A percentile compares a stretch with the other conserved stretches of the same genome.
Evolutionary conservation across 768 basidiomycete species (phyloP).

Genomic region (Pulveroboletus ravenelii): DNA sequence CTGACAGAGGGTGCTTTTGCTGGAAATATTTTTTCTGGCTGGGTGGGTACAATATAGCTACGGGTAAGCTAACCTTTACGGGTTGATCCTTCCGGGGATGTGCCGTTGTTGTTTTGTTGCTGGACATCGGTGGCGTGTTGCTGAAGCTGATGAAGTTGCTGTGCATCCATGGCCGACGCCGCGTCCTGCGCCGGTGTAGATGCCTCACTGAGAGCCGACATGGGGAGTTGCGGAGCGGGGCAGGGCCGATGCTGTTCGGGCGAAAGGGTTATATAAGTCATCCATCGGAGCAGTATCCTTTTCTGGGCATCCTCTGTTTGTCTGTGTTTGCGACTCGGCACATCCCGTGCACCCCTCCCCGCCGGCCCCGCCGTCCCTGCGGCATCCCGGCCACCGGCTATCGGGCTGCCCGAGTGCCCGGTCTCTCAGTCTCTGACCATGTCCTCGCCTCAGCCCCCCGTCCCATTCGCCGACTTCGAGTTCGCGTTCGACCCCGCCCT

Average conservation of each 20-base stretch:
- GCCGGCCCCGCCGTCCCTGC: constrained; percentile 5
- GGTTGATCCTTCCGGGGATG: constrained; percentile 30
- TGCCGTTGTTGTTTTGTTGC: constrained; percentile 29
- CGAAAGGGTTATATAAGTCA: constrained; percentile 25
- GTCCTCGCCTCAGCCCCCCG: constrained; percentile 44
- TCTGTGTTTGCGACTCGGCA: constrained; percentile 23
- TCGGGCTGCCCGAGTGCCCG: constrained; percentile 15
- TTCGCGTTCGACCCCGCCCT: constrained; percentile 65
- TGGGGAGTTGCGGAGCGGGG: constrained; percentile 45
- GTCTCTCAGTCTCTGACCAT: constrained; percentile 18
- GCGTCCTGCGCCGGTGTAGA: constrained; percentile 64
- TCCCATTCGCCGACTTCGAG: constrained; percentile 64
- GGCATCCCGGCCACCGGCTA: constrained; percentile 17
- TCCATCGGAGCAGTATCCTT: constrained; percentile 27
- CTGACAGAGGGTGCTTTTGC: constrained; percentile 80
- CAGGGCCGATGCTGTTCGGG: constrained; percentile 28
- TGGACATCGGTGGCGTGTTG: constrained; percentile 34
- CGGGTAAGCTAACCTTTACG: constrained; percentile 56
- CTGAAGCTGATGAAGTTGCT: constrained; percentile 43
- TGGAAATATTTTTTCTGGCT: constrained; percentile 27
- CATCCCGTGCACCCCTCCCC: constrained; percentile 7
- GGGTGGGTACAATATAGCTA: constrained; percentile 8
- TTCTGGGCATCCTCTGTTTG: constrained; percentile 21
- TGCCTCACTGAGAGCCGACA: constrained; percentile 75
- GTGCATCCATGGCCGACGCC: constrained; percentile 55